Evolutionary conservation across 257 asterid species (phyloP).

Genomic region (Nicotiana knightiana): DNA sequence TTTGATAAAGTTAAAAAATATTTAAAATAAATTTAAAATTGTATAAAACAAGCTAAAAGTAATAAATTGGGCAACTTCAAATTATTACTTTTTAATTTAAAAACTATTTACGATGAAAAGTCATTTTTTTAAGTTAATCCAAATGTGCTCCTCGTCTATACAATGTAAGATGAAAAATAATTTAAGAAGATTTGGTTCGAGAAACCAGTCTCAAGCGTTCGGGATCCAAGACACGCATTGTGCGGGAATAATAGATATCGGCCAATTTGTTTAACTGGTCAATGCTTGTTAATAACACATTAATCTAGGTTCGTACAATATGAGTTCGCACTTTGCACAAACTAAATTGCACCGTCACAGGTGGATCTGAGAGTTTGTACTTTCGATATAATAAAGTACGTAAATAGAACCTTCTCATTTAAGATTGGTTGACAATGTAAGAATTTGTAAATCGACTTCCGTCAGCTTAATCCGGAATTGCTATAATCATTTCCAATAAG

Average conservation of each 20-base stretch:
- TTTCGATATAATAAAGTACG: neutral
- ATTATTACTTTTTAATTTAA: too few species aligned
- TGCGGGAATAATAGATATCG: neutral
- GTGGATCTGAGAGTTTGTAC: neutral
- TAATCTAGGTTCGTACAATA: neutral
- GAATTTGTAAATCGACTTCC: too few species aligned
- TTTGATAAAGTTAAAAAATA: too few species aligned
- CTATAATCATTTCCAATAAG: too few species aligned
- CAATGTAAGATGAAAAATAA: too few species aligned
- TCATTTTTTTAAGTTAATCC: too few species aligned
- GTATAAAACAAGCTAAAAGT: too few species aligned
- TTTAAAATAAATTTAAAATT: too few species aligned
- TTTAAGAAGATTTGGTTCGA: neutral
- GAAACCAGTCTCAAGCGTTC: neutral
- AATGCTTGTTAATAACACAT: neutral
- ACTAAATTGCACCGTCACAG: neutral
- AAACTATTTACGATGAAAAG: too few species aligned
- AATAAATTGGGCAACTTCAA: too few species aligned
- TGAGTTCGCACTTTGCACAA: neutral
- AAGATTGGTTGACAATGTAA: neutral
- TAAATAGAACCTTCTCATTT: neutral
- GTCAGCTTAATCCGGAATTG: too few species aligned
- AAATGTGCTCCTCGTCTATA: too few species aligned
- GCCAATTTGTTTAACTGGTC: neutral
- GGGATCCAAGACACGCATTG: constrained; percentile 5